These are phyloP conservation scores for Sequoia sempervirens DNA, from an alignment of 75 land plant genomes.

Conservation along the genomic window DNA sequence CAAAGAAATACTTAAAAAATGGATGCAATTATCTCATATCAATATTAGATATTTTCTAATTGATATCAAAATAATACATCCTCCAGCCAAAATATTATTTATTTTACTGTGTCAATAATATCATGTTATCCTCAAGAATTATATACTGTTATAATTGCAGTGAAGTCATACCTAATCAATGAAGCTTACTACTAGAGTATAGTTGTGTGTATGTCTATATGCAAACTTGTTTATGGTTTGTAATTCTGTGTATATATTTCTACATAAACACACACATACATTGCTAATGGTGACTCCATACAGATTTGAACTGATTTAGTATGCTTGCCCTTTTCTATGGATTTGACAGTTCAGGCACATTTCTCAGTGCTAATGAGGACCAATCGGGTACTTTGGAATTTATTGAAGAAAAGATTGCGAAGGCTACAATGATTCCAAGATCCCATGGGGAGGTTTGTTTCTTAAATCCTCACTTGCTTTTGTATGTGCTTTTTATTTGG, in stretches of 20 bases:
- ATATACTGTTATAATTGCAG: neutral
- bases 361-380: conserved; percentile 70
- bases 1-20: neutral
- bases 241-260: neutral
- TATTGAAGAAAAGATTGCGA: conserved; percentile 89
- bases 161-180: neutral
- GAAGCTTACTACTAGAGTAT: neutral
- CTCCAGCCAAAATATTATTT: neutral
- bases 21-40: neutral
- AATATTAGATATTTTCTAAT: neutral
- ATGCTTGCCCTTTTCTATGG: neutral
- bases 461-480: neutral
- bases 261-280: neutral
- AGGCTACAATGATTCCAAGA: conserved; percentile 80
- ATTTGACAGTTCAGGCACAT: conserved; percentile 77
- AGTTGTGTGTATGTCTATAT: neutral
- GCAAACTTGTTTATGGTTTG: neutral
- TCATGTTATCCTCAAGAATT: neutral
- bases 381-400: conserved; percentile 50
- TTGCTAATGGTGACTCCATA: neutral
- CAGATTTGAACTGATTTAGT: neutral
- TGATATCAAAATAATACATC: neutral
- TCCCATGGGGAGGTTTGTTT: conserved; percentile 77
- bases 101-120: neutral
- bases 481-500: neutral